Percentiles rank a stretch among this genome's conserved stretches.
These are phyloP conservation scores for Mycena olivaceomarginata DNA, from an alignment of 768 basidiomycete species.

Conservation along the genomic window DNA sequence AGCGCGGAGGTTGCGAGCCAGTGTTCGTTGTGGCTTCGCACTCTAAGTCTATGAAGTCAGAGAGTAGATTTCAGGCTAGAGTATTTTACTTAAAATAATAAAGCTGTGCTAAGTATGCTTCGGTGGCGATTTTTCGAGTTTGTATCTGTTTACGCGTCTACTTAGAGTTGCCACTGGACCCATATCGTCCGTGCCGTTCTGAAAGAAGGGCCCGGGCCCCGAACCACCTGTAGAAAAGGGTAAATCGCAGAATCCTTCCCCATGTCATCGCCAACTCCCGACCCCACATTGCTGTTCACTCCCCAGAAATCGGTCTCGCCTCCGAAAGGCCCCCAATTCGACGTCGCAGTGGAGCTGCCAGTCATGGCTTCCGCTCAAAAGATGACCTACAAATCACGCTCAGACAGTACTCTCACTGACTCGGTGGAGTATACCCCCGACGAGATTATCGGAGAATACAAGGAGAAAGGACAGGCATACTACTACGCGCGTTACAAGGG, in stretches of 20 bases:
- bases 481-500: conserved; percentile 78
- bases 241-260: not conserved
- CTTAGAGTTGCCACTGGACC: not conserved
- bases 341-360: conserved; percentile 25
- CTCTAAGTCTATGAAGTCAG: not conserved
- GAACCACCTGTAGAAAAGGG: not conserved
- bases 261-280: conserved; percentile 27
- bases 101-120: no score
- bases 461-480: conserved; percentile 60
- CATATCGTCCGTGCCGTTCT: not conserved
- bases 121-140: not conserved
- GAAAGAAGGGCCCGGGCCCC: not conserved
- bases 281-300: conserved; percentile 48
- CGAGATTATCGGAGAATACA: conserved; percentile 77
- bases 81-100: no score
- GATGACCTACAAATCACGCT: conserved; percentile 29
- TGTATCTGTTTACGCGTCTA: conserved; percentile 23
- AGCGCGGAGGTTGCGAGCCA: conserved; percentile 68
- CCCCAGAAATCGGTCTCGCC: conserved; percentile 36
- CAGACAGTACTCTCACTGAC: conserved; percentile 16
- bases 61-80: not conserved
- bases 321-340: conserved; percentile 11
- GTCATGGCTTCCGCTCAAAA: conserved; percentile 38
- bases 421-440: conserved; percentile 51
- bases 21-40: conserved; percentile 55